Evolutionary conservation across 306 rosid genomes (phyloP).

Genomic region (Mucuna pruriens): DNA sequence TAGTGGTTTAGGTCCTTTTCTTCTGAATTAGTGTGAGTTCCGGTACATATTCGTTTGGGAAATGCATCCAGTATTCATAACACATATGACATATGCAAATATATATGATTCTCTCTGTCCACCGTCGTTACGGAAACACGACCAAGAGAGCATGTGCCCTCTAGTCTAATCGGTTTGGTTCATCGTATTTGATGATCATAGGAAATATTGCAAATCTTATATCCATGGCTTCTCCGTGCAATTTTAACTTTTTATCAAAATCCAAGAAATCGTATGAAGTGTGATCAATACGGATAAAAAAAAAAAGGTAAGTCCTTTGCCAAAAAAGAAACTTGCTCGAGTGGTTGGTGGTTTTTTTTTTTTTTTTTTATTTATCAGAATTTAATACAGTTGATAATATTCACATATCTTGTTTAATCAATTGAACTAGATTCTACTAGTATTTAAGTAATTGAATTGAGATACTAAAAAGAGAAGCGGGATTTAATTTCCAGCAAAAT

Average conservation of each 20-base stretch:
- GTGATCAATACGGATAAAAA: not conserved
- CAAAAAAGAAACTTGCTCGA: not conserved
- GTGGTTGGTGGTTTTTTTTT: no score
- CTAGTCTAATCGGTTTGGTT: not conserved
- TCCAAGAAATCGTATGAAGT: not conserved
- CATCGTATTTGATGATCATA: not conserved
- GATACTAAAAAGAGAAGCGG: no score
- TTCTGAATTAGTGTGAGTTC: not conserved
- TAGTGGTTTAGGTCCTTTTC: not conserved
- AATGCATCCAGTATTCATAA: not conserved
- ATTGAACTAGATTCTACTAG: no score
- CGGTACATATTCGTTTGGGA: not conserved
- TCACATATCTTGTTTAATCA: no score
- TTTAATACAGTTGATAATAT: no score
- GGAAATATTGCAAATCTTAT: not conserved
- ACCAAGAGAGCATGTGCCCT: not conserved
- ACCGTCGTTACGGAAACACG: not conserved
- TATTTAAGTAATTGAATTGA: no score
- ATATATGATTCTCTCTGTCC: slow-evolving; percentile 14
- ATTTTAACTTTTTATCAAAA: not conserved
- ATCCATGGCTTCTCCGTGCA: not conserved
- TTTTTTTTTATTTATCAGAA: no score
- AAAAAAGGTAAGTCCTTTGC: no score
- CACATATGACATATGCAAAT: no score
- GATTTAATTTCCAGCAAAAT: not conserved